Percentiles rank a stretch among this genome's conserved stretches.
phyloP scores from a whole-genome alignment of 2,329 filamentous ascomycete genomes.

The Conoideocrella luteorostrata region DNA sequence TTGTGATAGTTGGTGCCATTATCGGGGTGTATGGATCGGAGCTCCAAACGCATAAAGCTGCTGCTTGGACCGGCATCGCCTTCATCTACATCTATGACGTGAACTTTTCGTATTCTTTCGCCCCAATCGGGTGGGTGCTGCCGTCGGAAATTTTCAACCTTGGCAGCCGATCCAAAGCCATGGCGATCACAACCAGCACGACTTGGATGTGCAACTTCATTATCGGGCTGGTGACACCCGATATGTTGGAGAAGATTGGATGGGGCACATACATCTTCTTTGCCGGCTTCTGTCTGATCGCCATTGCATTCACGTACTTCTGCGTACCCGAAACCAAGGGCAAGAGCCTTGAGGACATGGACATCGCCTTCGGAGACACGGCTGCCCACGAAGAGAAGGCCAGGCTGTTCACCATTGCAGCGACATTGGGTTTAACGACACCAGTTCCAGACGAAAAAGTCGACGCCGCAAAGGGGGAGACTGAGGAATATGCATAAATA shows the following conservation, averaged over 20 bases:
- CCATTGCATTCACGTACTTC: slow-evolving; percentile 44
- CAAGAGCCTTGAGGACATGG: slow-evolving; percentile 51
- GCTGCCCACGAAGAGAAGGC: slow-evolving; percentile 29
- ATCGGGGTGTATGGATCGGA: slow-evolving; percentile 52
- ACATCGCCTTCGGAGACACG: slow-evolving; percentile 36
- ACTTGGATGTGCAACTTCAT: slow-evolving; percentile 31
- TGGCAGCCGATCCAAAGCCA: no score
- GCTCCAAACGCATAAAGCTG: slow-evolving; percentile 50
- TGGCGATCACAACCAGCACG: no score
- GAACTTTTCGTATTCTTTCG: slow-evolving; percentile 71
- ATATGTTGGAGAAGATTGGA: slow-evolving; percentile 46
- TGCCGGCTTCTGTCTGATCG: slow-evolving; percentile 44
- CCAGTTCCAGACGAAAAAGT: no score
- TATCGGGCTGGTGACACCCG: slow-evolving; percentile 27
- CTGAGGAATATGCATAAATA: no score
- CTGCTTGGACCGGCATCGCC: slow-evolving; percentile 61
- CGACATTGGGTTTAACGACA: no score
- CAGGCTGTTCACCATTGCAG: no score
- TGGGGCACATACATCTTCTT: slow-evolving; percentile 57
- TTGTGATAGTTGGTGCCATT: slow-evolving; percentile 66
- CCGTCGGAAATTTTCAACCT: slow-evolving; percentile 70
- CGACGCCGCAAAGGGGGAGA: no score
- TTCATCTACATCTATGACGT: slow-evolving; percentile 73
- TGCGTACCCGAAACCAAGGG: slow-evolving; percentile 54
- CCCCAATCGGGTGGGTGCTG: slow-evolving; percentile 68